Conservation (phyloP, 345 rosid genomes). For the Hypericum androsaemum region DNA sequence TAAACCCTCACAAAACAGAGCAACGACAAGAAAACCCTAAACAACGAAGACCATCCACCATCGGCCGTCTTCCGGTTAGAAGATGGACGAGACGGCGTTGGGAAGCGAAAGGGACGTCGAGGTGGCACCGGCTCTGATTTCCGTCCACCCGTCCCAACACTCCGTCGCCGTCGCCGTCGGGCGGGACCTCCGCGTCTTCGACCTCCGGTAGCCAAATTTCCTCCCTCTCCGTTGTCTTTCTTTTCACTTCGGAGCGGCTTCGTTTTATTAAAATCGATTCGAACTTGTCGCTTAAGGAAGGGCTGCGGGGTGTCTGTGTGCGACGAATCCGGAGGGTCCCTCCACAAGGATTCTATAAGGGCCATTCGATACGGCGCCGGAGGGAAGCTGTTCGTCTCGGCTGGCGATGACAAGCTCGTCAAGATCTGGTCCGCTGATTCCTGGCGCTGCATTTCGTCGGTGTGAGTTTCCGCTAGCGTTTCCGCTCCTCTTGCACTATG, state of each 20-base stretch:
- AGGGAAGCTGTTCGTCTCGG: constrained; percentile 74
- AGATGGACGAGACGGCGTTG: no score
- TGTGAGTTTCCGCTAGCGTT: constrained; percentile 33
- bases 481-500: no score
- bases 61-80: no score
- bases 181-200: constrained; percentile 73
- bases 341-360: constrained; percentile 67
- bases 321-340: constrained; percentile 50
- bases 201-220: constrained; percentile 44
- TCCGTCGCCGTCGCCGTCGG: constrained; percentile 72
- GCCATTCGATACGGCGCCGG: constrained; percentile 57
- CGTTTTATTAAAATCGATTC: background rate
- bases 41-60: no score
- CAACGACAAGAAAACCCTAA: no score
- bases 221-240: background rate
- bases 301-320: constrained; percentile 36
- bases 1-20: no score
- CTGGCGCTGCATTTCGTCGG: constrained; percentile 61
- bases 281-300: background rate
- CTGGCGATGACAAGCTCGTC: constrained; percentile 85
- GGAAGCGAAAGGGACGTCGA: constrained; percentile 21
- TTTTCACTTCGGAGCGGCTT: background rate
- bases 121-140: constrained; percentile 70
- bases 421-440: constrained; percentile 77
- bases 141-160: constrained; percentile 58